Percentiles rank a stretch among this genome's conserved stretches.
phyloP scores from a whole-genome alignment of 495 filamentous ascomycete genomes.

The Tuber umbilicatum region DNA sequence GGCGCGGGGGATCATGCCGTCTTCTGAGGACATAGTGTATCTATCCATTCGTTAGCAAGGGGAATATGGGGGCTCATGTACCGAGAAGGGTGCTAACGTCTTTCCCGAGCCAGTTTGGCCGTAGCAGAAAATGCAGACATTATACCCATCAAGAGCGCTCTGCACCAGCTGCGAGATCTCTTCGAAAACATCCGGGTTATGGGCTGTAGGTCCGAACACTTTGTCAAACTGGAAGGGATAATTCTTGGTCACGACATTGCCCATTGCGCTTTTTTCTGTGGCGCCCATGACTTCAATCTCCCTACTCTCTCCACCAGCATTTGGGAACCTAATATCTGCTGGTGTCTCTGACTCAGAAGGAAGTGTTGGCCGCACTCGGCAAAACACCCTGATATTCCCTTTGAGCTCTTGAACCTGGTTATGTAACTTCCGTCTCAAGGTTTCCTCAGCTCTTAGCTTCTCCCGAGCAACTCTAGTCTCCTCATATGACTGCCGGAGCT shows the following conservation, averaged over 20 bases:
- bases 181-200: slow-evolving; percentile 85
- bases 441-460: slow-evolving; percentile 86
- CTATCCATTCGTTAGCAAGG: slow-evolving; percentile 17
- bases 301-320: slow-evolving; percentile 65
- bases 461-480: slow-evolving; percentile 63
- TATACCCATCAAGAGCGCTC: slow-evolving; percentile 92
- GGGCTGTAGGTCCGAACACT: slow-evolving; percentile 70
- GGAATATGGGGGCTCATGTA: background rate
- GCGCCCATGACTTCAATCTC: slow-evolving; percentile 79
- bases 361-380: slow-evolving; percentile 81
- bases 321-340: slow-evolving; percentile 70
- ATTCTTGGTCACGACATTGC: slow-evolving; percentile 64
- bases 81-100: slow-evolving; percentile 46
- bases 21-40: slow-evolving; percentile 83
- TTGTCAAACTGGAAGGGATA: slow-evolving; percentile 88
- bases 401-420: slow-evolving; percentile 99
- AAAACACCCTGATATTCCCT: slow-evolving; percentile 98
- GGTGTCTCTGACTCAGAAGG: slow-evolving; percentile 49
- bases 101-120: slow-evolving; percentile 96
- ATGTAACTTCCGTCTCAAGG: slow-evolving; percentile 81
- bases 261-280: slow-evolving; percentile 76
- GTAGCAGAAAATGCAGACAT: slow-evolving; percentile 99
- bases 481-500: slow-evolving; percentile 67
- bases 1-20: slow-evolving; percentile 94
- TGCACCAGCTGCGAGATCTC: slow-evolving; percentile 97